Evolutionary conservation across 2,329 filamentous ascomycete genomes (phyloP), one percentile per base, ranked within the genome.

Genomic region (Diaporthe sp.): DNA sequence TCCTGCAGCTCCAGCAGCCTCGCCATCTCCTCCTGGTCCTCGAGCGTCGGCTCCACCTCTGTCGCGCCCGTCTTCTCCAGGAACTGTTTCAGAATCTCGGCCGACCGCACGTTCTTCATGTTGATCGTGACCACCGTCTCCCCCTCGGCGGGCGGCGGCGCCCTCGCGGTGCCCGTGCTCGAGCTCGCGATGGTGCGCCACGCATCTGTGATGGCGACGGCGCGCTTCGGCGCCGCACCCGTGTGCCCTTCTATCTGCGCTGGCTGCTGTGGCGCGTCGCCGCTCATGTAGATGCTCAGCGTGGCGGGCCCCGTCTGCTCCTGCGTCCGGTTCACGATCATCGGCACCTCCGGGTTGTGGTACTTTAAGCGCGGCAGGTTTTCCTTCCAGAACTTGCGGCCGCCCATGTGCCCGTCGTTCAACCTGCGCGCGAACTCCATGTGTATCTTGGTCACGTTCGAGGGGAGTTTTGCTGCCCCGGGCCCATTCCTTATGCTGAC

Each of bases 301-400:
- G 86, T 87, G 19, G 93, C 90, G 9, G 89, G 85, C 30, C 86
- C 86, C 6, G 86, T 82, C 78, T 91, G 87, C 58, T 92, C 84
- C 50, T 82, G 79, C 76, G 90, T 92, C 74, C 94, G 93, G 83
- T 93, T 92, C 79, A 98, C 91, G 74, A 94, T 92, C 89, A 98
- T 97, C 56, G 93, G 91, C 59, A 98, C 84, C 17, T 91, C 86
- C 0, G 97, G 97, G 83, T 99, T 99, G 88, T 97, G 93, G 86
- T 92, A 99, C 88, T 99, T 98, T 78, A 99, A 88, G 73, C 94
- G 91, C 30, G 94, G 94, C 63, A 98, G 92, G 81, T 92, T 93
- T 75, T 92, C 87, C 77, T 90, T 91, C 94, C 95, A 98, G 89
- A 99, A 98, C 86, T 94, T 94, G 80, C 90, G 91, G 73, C 94